These are phyloP conservation scores for Croton laevigatus DNA, from an alignment of 441 rosid genomes.

Conservation along the genomic window DNA sequence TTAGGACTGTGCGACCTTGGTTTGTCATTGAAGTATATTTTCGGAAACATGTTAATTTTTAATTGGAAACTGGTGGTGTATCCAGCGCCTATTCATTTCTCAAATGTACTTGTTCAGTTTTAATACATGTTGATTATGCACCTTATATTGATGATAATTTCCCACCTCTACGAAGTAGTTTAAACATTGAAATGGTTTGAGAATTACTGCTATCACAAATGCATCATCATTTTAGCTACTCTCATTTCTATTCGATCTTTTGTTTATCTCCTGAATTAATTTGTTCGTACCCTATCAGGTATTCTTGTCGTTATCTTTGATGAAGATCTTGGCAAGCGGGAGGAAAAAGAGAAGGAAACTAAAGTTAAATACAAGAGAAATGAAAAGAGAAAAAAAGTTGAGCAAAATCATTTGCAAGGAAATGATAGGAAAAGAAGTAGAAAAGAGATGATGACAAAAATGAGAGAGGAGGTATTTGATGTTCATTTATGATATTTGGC, in stretches of 20 bases:
- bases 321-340: constrained; percentile 58
- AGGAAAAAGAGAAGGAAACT: constrained; percentile 32
- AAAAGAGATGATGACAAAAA: constrained; percentile 60
- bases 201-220: neutral
- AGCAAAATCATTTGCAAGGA: constrained; percentile 45
- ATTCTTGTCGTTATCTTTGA: constrained; percentile 65
- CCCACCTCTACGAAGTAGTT: neutral
- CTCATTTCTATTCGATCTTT: neutral
- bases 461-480: constrained; percentile 68
- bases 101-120: neutral
- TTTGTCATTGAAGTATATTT: neutral
- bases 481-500: neutral
- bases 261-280: neutral
- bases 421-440: constrained; percentile 66
- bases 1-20: neutral
- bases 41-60: no score
- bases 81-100: neutral
- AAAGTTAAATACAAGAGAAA: constrained; percentile 49
- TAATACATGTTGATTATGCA: neutral
- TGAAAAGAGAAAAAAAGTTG: constrained; percentile 50
- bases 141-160: neutral
- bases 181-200: neutral
- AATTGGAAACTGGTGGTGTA: neutral
- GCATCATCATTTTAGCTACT: neutral
- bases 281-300: constrained; percentile 38